A percentile compares a stretch with the other conserved stretches of the same genome.
Conservation (phyloP, 192 early-diverging fungal species). For the Kappamyces sp. region DNA sequence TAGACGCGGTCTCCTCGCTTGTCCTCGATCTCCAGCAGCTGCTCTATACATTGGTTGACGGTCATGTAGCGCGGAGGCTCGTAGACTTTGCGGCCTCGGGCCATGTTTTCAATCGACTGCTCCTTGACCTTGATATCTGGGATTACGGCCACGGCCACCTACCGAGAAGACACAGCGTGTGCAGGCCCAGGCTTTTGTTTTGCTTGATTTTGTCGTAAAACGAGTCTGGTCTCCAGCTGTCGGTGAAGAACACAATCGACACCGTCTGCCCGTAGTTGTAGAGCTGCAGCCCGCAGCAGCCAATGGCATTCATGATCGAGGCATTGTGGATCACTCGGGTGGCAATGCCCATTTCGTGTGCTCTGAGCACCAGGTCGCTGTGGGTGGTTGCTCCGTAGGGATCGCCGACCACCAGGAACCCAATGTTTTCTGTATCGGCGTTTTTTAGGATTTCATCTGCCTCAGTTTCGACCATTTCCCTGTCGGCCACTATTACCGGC, state of each 20-base stretch:
- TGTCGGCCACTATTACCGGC: slow-evolving; percentile 79
- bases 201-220: slow-evolving; percentile 91
- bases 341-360: slow-evolving; percentile 75
- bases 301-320: slow-evolving; percentile 98
- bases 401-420: slow-evolving; percentile 96
- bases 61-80: slow-evolving; percentile 99
- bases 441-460: slow-evolving; percentile 81
- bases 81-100: slow-evolving; percentile 84
- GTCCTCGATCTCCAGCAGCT: slow-evolving; percentile 90
- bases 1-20: slow-evolving; percentile 70
- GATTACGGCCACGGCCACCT: slow-evolving; percentile 2
- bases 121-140: slow-evolving; percentile 98
- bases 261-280: slow-evolving; percentile 99
- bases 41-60: slow-evolving; percentile 84
- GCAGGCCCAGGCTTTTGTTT: slow-evolving; percentile 77
- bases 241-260: slow-evolving; percentile 96
- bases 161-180: slow-evolving; percentile 87
- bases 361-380: slow-evolving; percentile 91
- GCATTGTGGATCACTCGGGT: slow-evolving; percentile 96
- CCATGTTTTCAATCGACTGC: slow-evolving; percentile 93
- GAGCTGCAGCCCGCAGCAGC: slow-evolving; percentile 89
- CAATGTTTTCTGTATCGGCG: slow-evolving; percentile 84
- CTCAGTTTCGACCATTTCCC: slow-evolving; percentile 94
- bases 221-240: slow-evolving; percentile 92
- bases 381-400: slow-evolving; percentile 97